Evolutionary conservation across 2,329 filamentous ascomycete genomes (phyloP).

Genomic region (Dactylonectria estremocensis): DNA sequence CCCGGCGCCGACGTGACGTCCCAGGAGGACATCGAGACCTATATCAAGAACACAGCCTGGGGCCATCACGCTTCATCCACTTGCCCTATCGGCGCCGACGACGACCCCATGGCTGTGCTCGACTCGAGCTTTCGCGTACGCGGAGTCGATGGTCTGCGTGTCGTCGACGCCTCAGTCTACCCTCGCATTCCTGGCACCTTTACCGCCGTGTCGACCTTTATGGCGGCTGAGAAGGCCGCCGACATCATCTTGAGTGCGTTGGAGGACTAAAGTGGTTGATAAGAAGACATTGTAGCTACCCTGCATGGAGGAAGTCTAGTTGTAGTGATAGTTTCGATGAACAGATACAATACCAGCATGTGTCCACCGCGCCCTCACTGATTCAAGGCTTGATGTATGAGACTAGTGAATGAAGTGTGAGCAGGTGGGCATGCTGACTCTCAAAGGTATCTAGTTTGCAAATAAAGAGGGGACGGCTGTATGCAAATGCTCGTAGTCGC

Average conservation of each 20-base stretch:
- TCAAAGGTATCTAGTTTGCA: too few relatives aligned
- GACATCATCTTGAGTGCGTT: slow-evolving; percentile 47
- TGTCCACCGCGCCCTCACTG: too few relatives aligned
- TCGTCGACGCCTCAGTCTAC: slow-evolving; percentile 64
- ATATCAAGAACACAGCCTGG: slow-evolving; percentile 52
- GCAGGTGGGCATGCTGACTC: too few relatives aligned
- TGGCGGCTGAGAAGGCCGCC: slow-evolving; percentile 54
- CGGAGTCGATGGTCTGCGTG: slow-evolving; percentile 61
- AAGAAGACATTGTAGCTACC: too few relatives aligned
- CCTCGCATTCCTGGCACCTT: slow-evolving; percentile 55
- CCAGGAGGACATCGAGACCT: slow-evolving; percentile 38
- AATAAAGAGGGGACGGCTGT: too few relatives aligned
- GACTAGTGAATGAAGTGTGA: too few relatives aligned
- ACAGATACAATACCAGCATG: too few relatives aligned
- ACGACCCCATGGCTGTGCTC: slow-evolving; percentile 58
- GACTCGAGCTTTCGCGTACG: slow-evolving; percentile 64
- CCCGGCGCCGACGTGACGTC: slow-evolving; percentile 35
- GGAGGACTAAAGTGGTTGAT: background rate
- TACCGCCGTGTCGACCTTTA: slow-evolving; percentile 51
- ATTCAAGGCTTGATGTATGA: too few relatives aligned
- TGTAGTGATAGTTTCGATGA: too few relatives aligned
- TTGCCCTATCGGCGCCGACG: slow-evolving; percentile 52
- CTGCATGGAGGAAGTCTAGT: too few relatives aligned
- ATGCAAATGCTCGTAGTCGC: too few relatives aligned
- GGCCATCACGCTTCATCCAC: slow-evolving; percentile 54